These are phyloP conservation scores for Ascodesmis nigricans DNA, from an alignment of 495 filamentous ascomycete genomes.

Conservation along the genomic window DNA sequence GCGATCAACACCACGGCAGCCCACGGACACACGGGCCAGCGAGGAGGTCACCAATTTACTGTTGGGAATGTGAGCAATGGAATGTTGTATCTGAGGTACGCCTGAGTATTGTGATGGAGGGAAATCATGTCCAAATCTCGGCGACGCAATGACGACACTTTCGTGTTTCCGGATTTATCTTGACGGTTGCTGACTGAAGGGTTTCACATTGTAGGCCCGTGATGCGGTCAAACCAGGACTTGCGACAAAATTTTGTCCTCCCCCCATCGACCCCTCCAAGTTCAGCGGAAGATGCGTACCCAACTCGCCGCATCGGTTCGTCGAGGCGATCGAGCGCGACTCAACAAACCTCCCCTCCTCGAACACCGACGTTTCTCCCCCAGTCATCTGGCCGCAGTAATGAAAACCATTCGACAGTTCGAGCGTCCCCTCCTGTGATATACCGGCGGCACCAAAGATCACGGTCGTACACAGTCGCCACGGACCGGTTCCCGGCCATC, in stretches of 20 bases:
- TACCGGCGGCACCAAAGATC: constrained; percentile 30
- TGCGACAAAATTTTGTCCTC: constrained; percentile 8
- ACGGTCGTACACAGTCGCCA: constrained; percentile 41
- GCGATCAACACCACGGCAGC: constrained; percentile 3
- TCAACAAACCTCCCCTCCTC: constrained; percentile 16
- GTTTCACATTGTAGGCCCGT: constrained; percentile 3
- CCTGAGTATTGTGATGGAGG: constrained; percentile 10
- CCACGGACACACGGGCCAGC: constrained; percentile 21
- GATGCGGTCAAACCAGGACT: too few species aligned
- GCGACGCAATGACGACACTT: background rate
- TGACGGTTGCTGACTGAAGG: background rate
- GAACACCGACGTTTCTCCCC: constrained; percentile 14
- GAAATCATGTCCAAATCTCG: constrained; percentile 1
- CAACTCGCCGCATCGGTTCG: too few species aligned
- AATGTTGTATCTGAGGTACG: constrained; percentile 81
- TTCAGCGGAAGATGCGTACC: constrained; percentile 21
- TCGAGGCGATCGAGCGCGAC: constrained; percentile 4
- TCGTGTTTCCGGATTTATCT: background rate
- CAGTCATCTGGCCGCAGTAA: constrained; percentile 7
- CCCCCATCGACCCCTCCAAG: constrained; percentile 21
- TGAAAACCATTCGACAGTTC: constrained; percentile 11
- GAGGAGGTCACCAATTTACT: constrained; percentile 55
- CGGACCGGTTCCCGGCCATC: too few species aligned
- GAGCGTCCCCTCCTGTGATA: constrained; percentile 20
- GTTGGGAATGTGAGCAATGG: constrained; percentile 91